These are phyloP conservation scores for Aspergillus proliferans DNA, from an alignment of 2,329 filamentous ascomycete genomes.

Conservation along the genomic window DNA sequence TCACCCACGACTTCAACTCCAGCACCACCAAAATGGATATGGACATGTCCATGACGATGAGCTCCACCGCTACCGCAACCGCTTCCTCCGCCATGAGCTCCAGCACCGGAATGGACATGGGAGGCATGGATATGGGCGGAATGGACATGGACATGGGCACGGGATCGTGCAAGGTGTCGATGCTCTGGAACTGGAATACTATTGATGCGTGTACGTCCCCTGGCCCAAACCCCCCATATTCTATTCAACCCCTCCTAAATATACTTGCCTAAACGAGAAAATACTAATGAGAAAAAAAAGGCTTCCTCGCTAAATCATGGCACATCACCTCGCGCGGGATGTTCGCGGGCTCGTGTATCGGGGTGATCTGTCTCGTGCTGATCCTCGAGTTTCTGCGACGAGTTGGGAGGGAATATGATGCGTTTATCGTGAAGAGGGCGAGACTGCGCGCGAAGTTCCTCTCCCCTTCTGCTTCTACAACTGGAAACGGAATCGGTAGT, in stretches of 20 bases:
- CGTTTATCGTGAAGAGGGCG: constrained; percentile 53
- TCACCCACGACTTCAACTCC: not conserved
- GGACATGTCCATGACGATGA: constrained; percentile 5
- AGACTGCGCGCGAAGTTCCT: constrained; percentile 25
- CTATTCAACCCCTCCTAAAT: too few relatives aligned
- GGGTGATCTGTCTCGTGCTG: constrained; percentile 67
- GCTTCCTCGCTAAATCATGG: constrained; percentile 66
- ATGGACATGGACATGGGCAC: constrained; percentile 1
- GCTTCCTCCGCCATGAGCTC: constrained; percentile 6
- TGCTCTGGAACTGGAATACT: constrained; percentile 69
- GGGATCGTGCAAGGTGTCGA: constrained; percentile 22
- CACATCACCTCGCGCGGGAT: constrained; percentile 61
- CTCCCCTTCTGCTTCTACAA: not conserved
- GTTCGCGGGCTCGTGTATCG: constrained; percentile 77
- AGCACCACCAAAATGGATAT: constrained; percentile 3
- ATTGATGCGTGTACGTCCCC: constrained; percentile 51
- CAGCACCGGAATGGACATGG: constrained; percentile 9
- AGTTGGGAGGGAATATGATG: constrained; percentile 65
- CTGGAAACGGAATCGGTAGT: too few relatives aligned
- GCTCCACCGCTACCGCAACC: constrained; percentile 6
- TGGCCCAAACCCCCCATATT: too few relatives aligned
- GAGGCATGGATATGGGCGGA: constrained; percentile 16
- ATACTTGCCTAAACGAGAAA: too few relatives aligned
- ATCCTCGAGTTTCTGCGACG: constrained; percentile 67
- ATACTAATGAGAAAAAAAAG: constrained; percentile 12